Base-by-base conservation (phyloP, 352 stramenopile species). In the Elongisporangium senticosum region DNA sequence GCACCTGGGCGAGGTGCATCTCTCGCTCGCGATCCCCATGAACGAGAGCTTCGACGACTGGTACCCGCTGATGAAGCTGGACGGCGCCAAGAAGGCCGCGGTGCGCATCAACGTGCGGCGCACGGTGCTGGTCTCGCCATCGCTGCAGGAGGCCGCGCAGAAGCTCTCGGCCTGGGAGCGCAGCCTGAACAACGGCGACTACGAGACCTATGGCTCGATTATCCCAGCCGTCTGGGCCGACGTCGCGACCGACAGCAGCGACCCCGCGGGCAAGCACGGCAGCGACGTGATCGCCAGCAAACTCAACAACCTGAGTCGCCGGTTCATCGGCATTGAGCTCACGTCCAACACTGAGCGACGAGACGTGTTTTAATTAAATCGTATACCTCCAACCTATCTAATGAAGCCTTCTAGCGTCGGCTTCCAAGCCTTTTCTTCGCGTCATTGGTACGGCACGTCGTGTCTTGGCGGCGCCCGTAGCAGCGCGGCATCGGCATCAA, bases 401-500 rank as follows among this genome's bases (percentile, higher is more conserved):
- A 43, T 7, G 24, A 28, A 28, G 24, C 24, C 24, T n/a, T 28
- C 24, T 28, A 28, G 24, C 24, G 24, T 7, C 7, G 24, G 24
- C 24, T 28, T 28, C 7, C 3, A 7, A 7, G 3, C 24, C 7
- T 7, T 28, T 28, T 3, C 2, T 7, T 14, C 7, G 4, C 5
- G 4, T 39, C 28, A 43, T 4, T 43, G 33, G 11, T 43, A 43
- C 4, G 33, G 33, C 11, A 43, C 33, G 33, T 43, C 33, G 33
- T 43, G 33, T 17, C 33, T 43, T 10, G 33, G 33, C 4, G 33
- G 33, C 33, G 55, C 49, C 53, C 58, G 56, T 0, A 83, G 43
- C 43, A 77, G 54, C 5, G 62, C 58, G 0, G 53, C 51, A 62
- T 99, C 96, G 14, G 83, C 79, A 39, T 89, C 72, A 39, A 99